These are phyloP conservation scores for Nothopassalora personata DNA, from an alignment of 2,329 filamentous ascomycete species.

Conservation along the genomic window DNA sequence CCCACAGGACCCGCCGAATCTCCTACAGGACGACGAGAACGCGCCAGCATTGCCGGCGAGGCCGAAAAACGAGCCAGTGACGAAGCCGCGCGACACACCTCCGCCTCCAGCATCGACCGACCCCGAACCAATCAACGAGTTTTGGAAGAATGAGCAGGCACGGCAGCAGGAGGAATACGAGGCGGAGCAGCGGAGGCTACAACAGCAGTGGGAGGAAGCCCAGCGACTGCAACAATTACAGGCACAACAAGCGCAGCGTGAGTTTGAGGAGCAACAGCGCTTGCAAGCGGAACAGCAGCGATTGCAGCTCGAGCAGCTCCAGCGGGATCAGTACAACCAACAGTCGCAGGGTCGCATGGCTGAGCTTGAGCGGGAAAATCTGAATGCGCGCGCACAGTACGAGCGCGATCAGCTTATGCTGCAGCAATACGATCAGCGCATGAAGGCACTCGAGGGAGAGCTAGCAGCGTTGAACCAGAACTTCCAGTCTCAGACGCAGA, in stretches of 20 bases:
- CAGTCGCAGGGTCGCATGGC: slow-evolving; percentile 95
- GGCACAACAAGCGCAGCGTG: slow-evolving; percentile 76
- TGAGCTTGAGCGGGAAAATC: slow-evolving; percentile 89
- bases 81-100: slow-evolving; percentile 63
- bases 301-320: slow-evolving; percentile 81
- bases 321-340: slow-evolving; percentile 82
- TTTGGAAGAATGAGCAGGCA: slow-evolving; percentile 91
- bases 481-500: slow-evolving; percentile 75
- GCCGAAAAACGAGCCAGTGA: slow-evolving; percentile 59
- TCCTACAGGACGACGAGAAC: slow-evolving; percentile 72
- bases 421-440: slow-evolving; percentile 87
- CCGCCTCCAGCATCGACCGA: slow-evolving; percentile 68
- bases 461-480: slow-evolving; percentile 75
- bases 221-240: slow-evolving; percentile 76
- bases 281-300: slow-evolving; percentile 82
- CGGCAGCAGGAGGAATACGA: slow-evolving; percentile 92
- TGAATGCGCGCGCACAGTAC: slow-evolving; percentile 90
- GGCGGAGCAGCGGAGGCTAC: slow-evolving; percentile 82
- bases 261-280: slow-evolving; percentile 96
- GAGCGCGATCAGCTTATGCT: slow-evolving; percentile 96
- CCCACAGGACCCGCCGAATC: slow-evolving; percentile 85
- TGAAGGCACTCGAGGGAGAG: slow-evolving; percentile 88
- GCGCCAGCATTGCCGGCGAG: slow-evolving; percentile 77
- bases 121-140: slow-evolving; percentile 92
- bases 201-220: slow-evolving; percentile 79